Conservation (phyloP, 768 basidiomycete species). For the Kwoniella europaea region DNA sequence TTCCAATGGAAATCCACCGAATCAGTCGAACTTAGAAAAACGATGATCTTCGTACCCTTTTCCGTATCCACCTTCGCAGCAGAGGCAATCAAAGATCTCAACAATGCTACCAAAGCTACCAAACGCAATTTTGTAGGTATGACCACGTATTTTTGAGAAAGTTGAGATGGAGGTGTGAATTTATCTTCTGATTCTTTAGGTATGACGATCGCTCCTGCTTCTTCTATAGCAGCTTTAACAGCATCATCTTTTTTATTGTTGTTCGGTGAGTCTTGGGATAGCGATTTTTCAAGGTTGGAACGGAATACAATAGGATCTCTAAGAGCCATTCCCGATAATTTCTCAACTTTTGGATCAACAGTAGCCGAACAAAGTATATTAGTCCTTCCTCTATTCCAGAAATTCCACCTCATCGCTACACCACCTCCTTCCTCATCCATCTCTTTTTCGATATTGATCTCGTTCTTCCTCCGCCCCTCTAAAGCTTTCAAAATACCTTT, state of each 20-base stretch:
- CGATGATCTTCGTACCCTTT: conserved; percentile 66
- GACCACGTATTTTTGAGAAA: conserved; percentile 85
- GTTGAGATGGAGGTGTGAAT: conserved; percentile 92
- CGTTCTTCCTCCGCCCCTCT: conserved; percentile 79
- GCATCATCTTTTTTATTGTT: conserved; percentile 28
- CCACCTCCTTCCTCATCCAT: conserved; percentile 56
- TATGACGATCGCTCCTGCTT: conserved; percentile 40
- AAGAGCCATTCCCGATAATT: conserved; percentile 81
- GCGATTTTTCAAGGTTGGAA: conserved; percentile 64
- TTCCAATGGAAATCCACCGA: conserved; percentile 98
- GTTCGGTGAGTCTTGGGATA: conserved; percentile 13
- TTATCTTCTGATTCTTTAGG: conserved; percentile 58
- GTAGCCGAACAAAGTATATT: conserved; percentile 97
- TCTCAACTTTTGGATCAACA: conserved; percentile 91
- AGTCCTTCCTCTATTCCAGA: conserved; percentile 64
- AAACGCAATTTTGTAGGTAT: conserved; percentile 93
- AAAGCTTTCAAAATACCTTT: conserved; percentile 83
- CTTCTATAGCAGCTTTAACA: conserved; percentile 31
- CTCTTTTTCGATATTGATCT: conserved; percentile 64
- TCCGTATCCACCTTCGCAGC: conserved; percentile 57
- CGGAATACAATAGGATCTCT: conserved; percentile 82
- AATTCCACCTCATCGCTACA: conserved; percentile 51
- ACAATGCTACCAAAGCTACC: conserved; percentile 82
- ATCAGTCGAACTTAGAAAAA: conserved; percentile 95
- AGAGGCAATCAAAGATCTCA: conserved; percentile 73